phyloP scores from a whole-genome alignment of 2,329 filamentous ascomycete genomes.

The Verticillium klebahnii region DNA sequence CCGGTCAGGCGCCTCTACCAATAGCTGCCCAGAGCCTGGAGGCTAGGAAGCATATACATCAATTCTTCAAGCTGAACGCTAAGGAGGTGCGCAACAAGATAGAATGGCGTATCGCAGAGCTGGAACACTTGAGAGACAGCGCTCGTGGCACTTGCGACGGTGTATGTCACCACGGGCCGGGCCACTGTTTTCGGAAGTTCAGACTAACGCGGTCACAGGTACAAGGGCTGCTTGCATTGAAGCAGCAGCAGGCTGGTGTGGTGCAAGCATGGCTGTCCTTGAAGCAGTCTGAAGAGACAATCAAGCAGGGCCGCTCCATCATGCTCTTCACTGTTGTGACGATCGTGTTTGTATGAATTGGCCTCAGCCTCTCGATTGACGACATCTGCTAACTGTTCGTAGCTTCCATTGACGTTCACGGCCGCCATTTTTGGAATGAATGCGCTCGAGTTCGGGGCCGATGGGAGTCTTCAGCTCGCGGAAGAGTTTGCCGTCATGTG shows the following conservation, averaged over 20 bases:
- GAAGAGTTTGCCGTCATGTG: slow-evolving; percentile 17
- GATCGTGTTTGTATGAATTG: slow-evolving; percentile 36
- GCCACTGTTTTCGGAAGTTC: neutral
- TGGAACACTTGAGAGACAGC: slow-evolving; percentile 24
- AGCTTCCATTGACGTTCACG: slow-evolving; percentile 32
- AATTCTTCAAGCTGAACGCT: neutral
- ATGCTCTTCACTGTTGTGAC: slow-evolving; percentile 43
- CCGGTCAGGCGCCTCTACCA: neutral
- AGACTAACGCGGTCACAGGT: slow-evolving; percentile 10
- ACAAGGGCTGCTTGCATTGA: slow-evolving; percentile 34
- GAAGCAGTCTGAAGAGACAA: slow-evolving; percentile 31
- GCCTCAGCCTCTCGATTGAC: neutral
- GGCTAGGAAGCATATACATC: neutral
- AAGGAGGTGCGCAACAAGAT: slow-evolving; percentile 13
- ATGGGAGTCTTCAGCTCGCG: slow-evolving; percentile 11
- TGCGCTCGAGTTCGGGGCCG: slow-evolving; percentile 15
- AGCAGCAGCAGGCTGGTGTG: slow-evolving; percentile 41
- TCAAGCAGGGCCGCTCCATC: slow-evolving; percentile 36
- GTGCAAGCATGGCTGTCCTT: slow-evolving; percentile 37
- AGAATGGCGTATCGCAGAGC: slow-evolving; percentile 23
- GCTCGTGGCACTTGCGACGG: slow-evolving; percentile 26
- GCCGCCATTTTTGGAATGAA: slow-evolving; percentile 35
- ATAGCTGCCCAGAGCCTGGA: neutral
- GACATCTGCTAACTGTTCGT: slow-evolving; percentile 2
- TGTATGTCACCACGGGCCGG: slow-evolving; percentile 16